Conservation (phyloP, 331 rosid species). For the Quercus lobata region DNA sequence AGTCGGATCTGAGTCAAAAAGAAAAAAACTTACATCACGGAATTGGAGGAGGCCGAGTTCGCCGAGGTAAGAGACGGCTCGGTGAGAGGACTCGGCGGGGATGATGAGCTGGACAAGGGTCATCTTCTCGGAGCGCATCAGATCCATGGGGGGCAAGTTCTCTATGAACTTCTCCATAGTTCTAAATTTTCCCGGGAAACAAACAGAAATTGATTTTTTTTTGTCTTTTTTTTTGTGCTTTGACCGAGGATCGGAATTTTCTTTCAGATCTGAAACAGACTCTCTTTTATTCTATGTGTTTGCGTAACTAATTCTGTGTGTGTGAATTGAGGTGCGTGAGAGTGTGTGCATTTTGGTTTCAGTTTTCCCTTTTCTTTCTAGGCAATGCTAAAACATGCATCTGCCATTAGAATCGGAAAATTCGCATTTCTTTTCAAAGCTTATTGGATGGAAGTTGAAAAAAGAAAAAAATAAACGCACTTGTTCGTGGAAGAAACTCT, state of each 20-base stretch:
- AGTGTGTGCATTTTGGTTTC: constrained; percentile 21
- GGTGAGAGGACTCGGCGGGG: constrained; percentile 92
- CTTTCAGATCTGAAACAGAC: constrained; percentile 44
- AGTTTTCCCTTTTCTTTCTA: constrained; percentile 28
- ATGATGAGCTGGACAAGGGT: constrained; percentile 92
- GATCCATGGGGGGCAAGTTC: constrained; percentile 86
- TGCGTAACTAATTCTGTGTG: background rate
- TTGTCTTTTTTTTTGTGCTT: background rate
- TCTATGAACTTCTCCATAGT: constrained; percentile 60
- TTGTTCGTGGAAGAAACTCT: background rate
- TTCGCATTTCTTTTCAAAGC: constrained; percentile 9
- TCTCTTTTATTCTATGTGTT: background rate
- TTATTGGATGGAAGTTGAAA: background rate
- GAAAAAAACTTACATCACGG: constrained; percentile 63
- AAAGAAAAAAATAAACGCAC: background rate
- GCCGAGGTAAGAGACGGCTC: constrained; percentile 89
- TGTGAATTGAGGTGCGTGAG: constrained; percentile 8
- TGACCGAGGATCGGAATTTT: background rate
- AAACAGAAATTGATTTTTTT: constrained; percentile 27
- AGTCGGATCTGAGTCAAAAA: constrained; percentile 28
- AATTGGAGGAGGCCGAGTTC: constrained; percentile 96
- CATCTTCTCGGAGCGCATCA: constrained; percentile 99
- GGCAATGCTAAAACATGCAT: background rate
- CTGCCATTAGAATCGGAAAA: constrained; percentile 40
- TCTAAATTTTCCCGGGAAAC: constrained; percentile 43